Base-by-base conservation (phyloP, 169 alveolate species). In the Plasmodium coatneyi region DNA sequence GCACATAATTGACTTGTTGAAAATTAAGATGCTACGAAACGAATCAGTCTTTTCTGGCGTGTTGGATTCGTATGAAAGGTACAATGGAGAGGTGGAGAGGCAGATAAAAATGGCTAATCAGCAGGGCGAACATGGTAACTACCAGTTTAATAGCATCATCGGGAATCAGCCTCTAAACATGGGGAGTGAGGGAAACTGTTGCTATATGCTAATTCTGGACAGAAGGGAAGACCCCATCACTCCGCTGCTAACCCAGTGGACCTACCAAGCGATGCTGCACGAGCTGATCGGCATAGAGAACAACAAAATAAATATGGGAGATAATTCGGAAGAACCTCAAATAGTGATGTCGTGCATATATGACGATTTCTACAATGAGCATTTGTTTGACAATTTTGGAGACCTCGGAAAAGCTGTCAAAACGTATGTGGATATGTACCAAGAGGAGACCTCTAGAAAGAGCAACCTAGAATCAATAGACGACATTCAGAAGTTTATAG, bases 191-290 rank as follows among this genome's bases (percentile, higher is more conserved):
- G 92, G 94, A 1, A 81, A 80, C 39, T 96, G 96, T 78, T 92
- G 97, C 80, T 87, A 97, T 36, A 82, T 99, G 92, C 81, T 99
- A 36, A 89, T 99, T 60, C 70, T 97, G 54, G 99, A 99, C 95
- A 95, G 99, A 93, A 98, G 98, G 95, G 99, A 98, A 94, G 99
- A 99, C 72, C 99, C 99, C n/a, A 97, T 98, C 3, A 98, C 99
- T 10, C 99, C 99, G 30, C 83, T 99, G 87, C 95, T 99, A 83
- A 98, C 98, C 94, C 99, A 99, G 86, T 99, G 99, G 99, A 99
- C 99, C 0, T 99, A 99, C 94, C 98, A 90, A 89, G 99, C 99
- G 12, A 98, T 98, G 99, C 96, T 98, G n/a, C 99, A 99, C 94
- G 99, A 99, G 95, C 83, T 98, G 36, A 83, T 99, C 16, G 98